These are phyloP conservation scores for Amphichorda felina DNA, from an alignment of 2,329 filamentous ascomycete species.

Conservation along the genomic window DNA sequence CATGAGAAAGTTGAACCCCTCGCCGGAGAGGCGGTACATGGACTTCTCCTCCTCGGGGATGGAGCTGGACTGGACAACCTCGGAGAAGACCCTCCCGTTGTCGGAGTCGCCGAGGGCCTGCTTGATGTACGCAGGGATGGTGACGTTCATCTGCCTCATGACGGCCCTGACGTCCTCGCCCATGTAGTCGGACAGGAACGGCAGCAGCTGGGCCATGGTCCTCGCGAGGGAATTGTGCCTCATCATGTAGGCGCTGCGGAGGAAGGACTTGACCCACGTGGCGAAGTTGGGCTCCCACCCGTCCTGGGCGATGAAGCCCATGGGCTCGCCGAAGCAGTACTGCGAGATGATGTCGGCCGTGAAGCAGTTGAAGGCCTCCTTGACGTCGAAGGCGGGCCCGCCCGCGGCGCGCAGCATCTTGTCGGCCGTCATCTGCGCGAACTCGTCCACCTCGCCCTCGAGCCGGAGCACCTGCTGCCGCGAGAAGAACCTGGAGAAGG, in stretches of 20 bases:
- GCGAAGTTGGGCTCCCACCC: slow-evolving; percentile 24
- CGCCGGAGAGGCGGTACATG: slow-evolving; percentile 18
- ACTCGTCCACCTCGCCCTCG: slow-evolving; percentile 12
- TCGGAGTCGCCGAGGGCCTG: slow-evolving; percentile 8
- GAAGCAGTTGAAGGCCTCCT: slow-evolving; percentile 23
- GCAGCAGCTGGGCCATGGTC: slow-evolving; percentile 11
- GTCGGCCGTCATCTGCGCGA: slow-evolving; percentile 12
- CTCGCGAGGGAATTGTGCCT: slow-evolving; percentile 15
- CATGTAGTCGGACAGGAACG: slow-evolving; percentile 11
- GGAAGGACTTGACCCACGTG: slow-evolving; percentile 18
- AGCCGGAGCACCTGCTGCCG: slow-evolving; percentile 15
- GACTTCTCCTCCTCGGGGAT: slow-evolving; percentile 20
- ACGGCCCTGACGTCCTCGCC: slow-evolving; percentile 11
- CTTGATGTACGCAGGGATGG: slow-evolving; percentile 12
- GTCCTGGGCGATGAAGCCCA: slow-evolving; percentile 16
- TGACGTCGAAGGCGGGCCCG: slow-evolving; percentile 17
- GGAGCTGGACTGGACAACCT: slow-evolving; percentile 11
- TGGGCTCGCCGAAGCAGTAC: slow-evolving; percentile 23
- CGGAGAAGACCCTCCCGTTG: slow-evolving; percentile 14
- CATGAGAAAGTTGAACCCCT: slow-evolving; percentile 21
- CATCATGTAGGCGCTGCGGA: slow-evolving; percentile 19
- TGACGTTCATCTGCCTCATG: slow-evolving; percentile 13
- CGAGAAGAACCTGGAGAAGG: slow-evolving; percentile 21
- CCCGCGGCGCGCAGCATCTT: slow-evolving; percentile 15
- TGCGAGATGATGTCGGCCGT: slow-evolving; percentile 24